phyloP scores from a whole-genome alignment of 2,329 filamentous ascomycete species.

The Botrytis paeoniae region DNA sequence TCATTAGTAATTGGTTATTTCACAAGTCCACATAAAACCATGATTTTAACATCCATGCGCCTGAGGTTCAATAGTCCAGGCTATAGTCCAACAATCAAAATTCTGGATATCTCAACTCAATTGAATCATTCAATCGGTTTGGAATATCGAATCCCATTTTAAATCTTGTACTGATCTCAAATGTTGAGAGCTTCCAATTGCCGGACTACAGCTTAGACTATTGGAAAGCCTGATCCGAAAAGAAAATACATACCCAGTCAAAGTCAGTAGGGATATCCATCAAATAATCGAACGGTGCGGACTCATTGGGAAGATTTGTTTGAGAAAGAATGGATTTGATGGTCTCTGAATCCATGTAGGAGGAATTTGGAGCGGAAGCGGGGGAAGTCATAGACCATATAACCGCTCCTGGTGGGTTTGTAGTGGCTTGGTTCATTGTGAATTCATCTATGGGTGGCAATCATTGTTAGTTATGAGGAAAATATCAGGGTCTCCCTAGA shows the following conservation, averaged over 20 bases:
- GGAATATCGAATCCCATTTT: not conserved
- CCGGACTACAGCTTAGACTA: not conserved
- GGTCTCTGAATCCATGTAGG: not conserved
- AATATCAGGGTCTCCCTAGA: not conserved
- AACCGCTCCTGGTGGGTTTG: not conserved
- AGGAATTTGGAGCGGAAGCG: not conserved
- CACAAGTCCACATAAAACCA: not conserved
- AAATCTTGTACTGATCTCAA: not conserved
- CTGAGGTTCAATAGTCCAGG: not conserved
- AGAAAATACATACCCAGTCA: constrained; percentile 7
- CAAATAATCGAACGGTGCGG: not conserved
- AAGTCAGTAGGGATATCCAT: not conserved
- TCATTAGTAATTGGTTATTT: not conserved
- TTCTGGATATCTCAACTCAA: not conserved
- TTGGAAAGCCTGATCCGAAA: not conserved
- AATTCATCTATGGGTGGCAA: not conserved
- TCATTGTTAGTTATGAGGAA: not conserved
- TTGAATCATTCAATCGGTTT: not conserved
- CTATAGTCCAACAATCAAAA: not conserved
- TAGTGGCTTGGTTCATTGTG: not conserved
- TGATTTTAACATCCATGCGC: not conserved
- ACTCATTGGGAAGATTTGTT: not conserved
- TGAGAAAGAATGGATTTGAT: not conserved
- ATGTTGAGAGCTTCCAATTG: not conserved
- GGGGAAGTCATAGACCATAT: not conserved